Evolutionary conservation across 352 stramenopile genomes (phyloP), one percentile per base, ranked within the genome.

Genomic region (Globisporangium takayamanum): DNA sequence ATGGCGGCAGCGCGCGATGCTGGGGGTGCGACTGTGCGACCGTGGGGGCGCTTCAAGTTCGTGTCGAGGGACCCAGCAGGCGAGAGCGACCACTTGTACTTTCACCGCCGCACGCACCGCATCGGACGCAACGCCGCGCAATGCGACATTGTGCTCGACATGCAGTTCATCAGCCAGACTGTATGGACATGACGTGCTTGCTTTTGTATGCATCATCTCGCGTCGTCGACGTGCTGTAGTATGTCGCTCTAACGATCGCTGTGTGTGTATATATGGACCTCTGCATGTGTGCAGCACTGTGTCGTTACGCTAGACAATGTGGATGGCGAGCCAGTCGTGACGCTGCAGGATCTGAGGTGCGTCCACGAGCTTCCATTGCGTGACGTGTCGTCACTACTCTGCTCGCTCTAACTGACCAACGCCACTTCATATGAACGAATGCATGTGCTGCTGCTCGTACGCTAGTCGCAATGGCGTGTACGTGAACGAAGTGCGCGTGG

Each of bases 41-140:
- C 76, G 14, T 89, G 79, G 82, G 81, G 68, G 12, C 72, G 82
- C 33, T 84, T 92, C 64, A 73, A 60, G 55, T 64, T 87, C 53
- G 64, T 92, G 8, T 88, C 81, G 4, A 78, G 78, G 58, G 67
- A 88, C 0, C 64, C 62, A 5, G 68, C 71, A 11, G 63, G 68
- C 2, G 77, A 91, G 54, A 76, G 50, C 30, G 77, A 91, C 62
- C 77, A 88, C 61, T 66, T 91, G 33, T 82, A 86, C 63, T 87
- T 91, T 53, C 63, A 53, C 16, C 61, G 60, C 11, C 66, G 63
- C 54, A 47, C 48, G 49, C 82, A 78, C 44, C 68, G 57, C 30
- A 85, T 92, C 49, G 82, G 82, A 15, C 79, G 82, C 62, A 80
- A 72, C 42, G 63, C 70, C 15, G 55, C 48, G 45, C 74, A 66